Evolutionary conservation across 352 stramenopile genomes (phyloP), one percentile per base, ranked within the genome.

Genomic region (Pelagophyceae sp.): DNA sequence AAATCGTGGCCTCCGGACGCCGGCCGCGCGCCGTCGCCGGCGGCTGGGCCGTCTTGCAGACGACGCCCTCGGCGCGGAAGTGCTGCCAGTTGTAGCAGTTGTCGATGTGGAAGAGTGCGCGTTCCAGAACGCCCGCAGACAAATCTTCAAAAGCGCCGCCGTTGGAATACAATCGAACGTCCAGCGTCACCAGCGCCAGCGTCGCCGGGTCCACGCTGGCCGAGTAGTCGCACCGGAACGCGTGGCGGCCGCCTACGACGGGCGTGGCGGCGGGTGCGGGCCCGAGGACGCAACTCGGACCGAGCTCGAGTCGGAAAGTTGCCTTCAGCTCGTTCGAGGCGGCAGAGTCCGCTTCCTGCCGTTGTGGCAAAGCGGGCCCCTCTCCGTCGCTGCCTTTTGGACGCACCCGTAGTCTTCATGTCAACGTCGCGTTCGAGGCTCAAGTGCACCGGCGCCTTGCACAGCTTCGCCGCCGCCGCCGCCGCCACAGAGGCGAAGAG

Each of bases 21-120:
- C n/a, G n/a, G n/a, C n/a, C n/a, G n/a, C n/a, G n/a, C n/a, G n/a
- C 94, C 19, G 94, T 98, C 81, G 98, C 96, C 5, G 91, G 93
- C 27, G 94, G 86, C 67, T 97, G 88, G 65, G 95, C 95, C 6
- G 95, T 98, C 72, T 95, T 95, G 81, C 94, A 98, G 2, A 93
- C 87, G 1, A 88, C 89, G 27, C 94, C 95, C 23, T 88, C 87
- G 0, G 88, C 92, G 58, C 89, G 86, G 58, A 98, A 79, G 74
- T 96, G 87, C 0, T 92, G 92, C 82, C 96, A 97, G 67, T 91
- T 91, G 85, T 98, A 98, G 54, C 86, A 83, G 76, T 95, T 95
- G 75, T 98, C 95, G 78, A 93, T 90, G 79, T 98, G 94, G 81
- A 98, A 97, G 45, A 98, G 84, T 31, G 95, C 94, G 61, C 94